Conservation (phyloP, 495 filamentous ascomycete genomes). For the Aspergillus nidulans region DNA sequence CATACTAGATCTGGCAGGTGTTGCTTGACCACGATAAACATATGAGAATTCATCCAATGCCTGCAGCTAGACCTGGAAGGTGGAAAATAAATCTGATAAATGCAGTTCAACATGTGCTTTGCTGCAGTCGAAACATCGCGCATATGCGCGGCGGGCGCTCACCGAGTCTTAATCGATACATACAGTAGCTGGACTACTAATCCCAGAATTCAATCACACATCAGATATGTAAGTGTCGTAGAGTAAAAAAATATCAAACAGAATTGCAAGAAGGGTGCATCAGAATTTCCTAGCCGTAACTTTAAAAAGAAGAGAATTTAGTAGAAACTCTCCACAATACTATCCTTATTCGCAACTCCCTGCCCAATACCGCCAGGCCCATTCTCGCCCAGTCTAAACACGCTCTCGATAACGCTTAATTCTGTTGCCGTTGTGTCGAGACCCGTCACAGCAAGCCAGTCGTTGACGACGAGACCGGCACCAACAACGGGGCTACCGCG, state of each 20-base stretch:
- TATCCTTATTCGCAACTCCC: constrained; percentile 82
- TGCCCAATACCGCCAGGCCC: constrained; percentile 50
- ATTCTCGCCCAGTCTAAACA: constrained; percentile 86
- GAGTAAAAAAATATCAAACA: neutral
- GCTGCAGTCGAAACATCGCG: neutral
- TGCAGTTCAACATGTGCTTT: neutral
- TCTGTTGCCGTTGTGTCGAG: constrained; percentile 96
- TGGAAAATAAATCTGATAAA: neutral
- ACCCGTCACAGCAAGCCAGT: constrained; percentile 97
- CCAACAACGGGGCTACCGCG: constrained; percentile 90
- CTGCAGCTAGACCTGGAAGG: neutral
- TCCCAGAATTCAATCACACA: neutral
- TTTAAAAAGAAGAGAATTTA: constrained; percentile 36
- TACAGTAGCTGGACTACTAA: neutral
- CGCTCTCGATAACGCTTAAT: constrained; percentile 89
- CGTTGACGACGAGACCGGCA: constrained; percentile 97
- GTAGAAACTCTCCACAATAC: constrained; percentile 98
- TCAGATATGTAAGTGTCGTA: neutral
- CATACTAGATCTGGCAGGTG: no score
- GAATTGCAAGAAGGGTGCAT: no score
- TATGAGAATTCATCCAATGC: neutral
- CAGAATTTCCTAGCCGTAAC: neutral
- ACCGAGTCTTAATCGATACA: neutral
- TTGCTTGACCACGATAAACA: no score
- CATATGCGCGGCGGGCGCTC: no score